phyloP scores from a whole-genome alignment of 805 yeast genomes.

The Zygotorulaspora sp. region DNA sequence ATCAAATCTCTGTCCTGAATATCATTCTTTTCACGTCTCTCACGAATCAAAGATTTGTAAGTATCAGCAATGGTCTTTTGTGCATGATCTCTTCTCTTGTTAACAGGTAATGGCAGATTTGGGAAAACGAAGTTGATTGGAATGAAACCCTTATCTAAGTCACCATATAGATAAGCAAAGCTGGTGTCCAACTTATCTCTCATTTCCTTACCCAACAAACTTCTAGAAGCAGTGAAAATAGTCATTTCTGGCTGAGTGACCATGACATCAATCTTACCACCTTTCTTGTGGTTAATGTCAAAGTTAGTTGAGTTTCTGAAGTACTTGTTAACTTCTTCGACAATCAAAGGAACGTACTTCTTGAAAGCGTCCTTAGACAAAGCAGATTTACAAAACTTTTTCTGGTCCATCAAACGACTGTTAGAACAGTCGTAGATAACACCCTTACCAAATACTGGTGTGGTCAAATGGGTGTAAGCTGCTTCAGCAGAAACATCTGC shows the following conservation, averaged over 20 bases:
- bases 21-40: constrained; percentile 73
- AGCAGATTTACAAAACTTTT: constrained; percentile 90
- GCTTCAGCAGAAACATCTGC: constrained; percentile 93
- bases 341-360: constrained; percentile 81
- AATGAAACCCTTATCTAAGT: constrained; percentile 94
- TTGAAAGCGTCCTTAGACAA: constrained; percentile 80
- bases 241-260: constrained; percentile 91
- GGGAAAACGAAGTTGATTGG: constrained; percentile 96
- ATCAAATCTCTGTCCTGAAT: constrained; percentile 82
- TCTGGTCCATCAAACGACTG: constrained; percentile 92
- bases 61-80: constrained; percentile 76
- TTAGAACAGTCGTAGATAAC: constrained; percentile 97
- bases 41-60: constrained; percentile 69
- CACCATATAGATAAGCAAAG: constrained; percentile 81
- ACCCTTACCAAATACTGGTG: constrained; percentile 98
- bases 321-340: constrained; percentile 68
- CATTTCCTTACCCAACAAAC: constrained; percentile 87
- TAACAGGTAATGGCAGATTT: constrained; percentile 81
- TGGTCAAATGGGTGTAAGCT: constrained; percentile 92
- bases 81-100: constrained; percentile 81
- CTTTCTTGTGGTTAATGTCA: constrained; percentile 34
- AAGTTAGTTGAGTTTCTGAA: constrained; percentile 52
- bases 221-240: constrained; percentile 90
- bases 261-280: constrained; percentile 64
- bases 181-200: constrained; percentile 75